Base-by-base conservation (phyloP, 2,329 filamentous ascomycete species). In the Microsporum ferrugineum region DNA sequence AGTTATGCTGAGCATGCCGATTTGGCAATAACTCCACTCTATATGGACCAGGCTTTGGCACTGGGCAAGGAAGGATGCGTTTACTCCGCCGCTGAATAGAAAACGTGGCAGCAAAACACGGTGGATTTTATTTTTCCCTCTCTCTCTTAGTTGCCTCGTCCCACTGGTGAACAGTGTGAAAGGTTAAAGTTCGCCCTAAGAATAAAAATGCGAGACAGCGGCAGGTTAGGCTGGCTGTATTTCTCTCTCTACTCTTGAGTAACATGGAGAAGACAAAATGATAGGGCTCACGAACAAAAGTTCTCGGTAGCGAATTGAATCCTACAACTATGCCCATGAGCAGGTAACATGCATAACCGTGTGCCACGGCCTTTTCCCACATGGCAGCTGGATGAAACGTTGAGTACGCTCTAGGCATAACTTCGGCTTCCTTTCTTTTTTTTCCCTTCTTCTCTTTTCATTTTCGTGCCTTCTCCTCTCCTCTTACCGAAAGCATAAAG, bases 21-120 rank as follows among this genome's bases (percentile, higher is more conserved):
- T 55, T 55, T 55, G 51, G 33, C 14, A 31, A 55, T 23, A 34
- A 12, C 51, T 55, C 51, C 51, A 55, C 51, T 5, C n/a, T 36
- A 34, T n/a, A 55, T 17, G 10, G 23, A 33, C 6, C 33, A 38
- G 29, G 51, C 51, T 36, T 23, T 55, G 51, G 12, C n/a, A 3
- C 7, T 3, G 23, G 3, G n/a, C 51, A 55, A 36, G 33, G 14
- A 31, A 55, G 51, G 51, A n/a, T 55, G 29, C 51, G 23, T 29
- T 51, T 23, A 33, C 45, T 29, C 45, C 14, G 12, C 8, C 41
- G n/a, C 23, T 31, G 14, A 17, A 5, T 23, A 55, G 14, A 55
- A 55, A 55, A 55, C 51, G 51, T 55, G 51, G 51, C 51, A 55
- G 51, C 12, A 55, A 29, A 55, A 36, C 31, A 38, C 51, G 51